Evolutionary conservation across 2,329 filamentous ascomycete species (phyloP), one percentile per base, ranked within the genome.

Genomic region (Xenosphaeropsis pyriputrescens): DNA sequence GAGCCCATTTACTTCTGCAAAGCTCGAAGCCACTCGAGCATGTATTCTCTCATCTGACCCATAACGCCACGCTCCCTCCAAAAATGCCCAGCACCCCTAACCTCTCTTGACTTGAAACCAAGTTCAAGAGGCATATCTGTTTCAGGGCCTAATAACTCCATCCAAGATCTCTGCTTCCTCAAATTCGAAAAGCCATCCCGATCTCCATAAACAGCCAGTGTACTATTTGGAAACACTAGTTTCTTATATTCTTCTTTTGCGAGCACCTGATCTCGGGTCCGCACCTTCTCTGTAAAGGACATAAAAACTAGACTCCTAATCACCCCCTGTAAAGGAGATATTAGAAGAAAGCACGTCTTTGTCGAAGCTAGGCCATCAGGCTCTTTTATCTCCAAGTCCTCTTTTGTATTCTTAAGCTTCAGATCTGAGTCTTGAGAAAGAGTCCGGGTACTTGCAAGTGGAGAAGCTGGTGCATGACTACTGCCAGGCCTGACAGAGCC

Each of bases 141-240:
- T 15, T 31, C 19, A 14, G 29, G 12, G 22, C 22, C 54, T 33
- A 88, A 57, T 41, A 63, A 66, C 31, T 61, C 58, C 8, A 64
- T 63, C 88, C 88, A 94, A 1, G 64, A 59, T 9, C 70, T 67
- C 47, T 88, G 62, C 54, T 73, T 82, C 41, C 65, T 68, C 3
- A 63, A 63, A 1, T 76, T 70, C 1, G 83, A 77, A 45, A 95
- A 93, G 0, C 68, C 59, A 55, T 96, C 88, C 4, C 70, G 64
- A 36, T 79, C 73, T 1, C 88, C 89, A 50, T 78, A 93, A 0
- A 93, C 57, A 0, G 74, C 76, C 26, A 94, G 55, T 0, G 79
- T 79, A 1, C 67, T 65, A 48, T 77, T 67, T 26, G 22, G 22
- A 2, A 58, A 54, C 1, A 72, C 57, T 35, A 83, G 60, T 49